Evolutionary conservation across 257 asterid genomes (phyloP), one percentile per base, ranked within the genome.

Genomic region (Solanum raphanifolium): DNA sequence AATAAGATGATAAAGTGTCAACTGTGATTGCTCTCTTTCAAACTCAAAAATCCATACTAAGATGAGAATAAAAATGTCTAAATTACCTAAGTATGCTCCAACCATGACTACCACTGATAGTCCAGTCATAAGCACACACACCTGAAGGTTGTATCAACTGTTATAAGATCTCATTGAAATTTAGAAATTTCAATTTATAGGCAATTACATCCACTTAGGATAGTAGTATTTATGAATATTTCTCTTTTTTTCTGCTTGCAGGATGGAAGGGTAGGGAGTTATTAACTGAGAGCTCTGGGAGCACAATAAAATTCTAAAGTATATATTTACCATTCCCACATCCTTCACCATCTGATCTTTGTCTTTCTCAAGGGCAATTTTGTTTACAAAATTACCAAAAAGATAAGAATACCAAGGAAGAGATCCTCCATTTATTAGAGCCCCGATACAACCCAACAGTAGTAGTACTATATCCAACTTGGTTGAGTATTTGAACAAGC

Each of bases 391-490:
- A 43, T 84, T 73, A 12, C 98, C 98, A 12, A 96, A 94, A 62
- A 95, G 95, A 89, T 35, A 92, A 16, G 98, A 96, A 88, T 96
- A 96, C 98, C 98, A 96, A 89, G 98, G 98, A 81, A 96, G 96
- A 32, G 98, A 94, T 48, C 98, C 98, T 72, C 98, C 98, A 73
- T 95, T 94, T 87, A 96, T 92, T 2, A 96, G 65, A 88, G 98
- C 98, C 87, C 98, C 98, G 21, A 95, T 46, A 85, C 95, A 91
- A 68, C 98, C 98, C 73, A 95, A 92, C 41, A 94, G 52, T 66
- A 95, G 93, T 9, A 95, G 92, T 34, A 95, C 13, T 38, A 93
- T 66, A 89, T 95, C 98, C 48, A 93, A 87, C 90, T 89, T 93
- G 38, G 93, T 93, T 13, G 98, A 90, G 84, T 95, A 95, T 90